Conservation (phyloP, 805 yeast species). For the Nematodospora valgi region DNA sequence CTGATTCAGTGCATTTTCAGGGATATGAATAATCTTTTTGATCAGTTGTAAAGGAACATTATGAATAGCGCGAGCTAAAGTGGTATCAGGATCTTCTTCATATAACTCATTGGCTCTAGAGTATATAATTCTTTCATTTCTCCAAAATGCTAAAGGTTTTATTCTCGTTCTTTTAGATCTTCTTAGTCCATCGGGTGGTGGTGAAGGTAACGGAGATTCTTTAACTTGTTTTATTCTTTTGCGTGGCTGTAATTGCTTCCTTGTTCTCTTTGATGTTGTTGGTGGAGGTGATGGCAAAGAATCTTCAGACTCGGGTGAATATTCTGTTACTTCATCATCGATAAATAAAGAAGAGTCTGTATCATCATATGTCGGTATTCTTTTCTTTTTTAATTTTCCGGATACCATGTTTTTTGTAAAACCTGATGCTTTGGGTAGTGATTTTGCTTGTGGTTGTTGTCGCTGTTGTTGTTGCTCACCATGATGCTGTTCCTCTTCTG, state of each 20-base stretch:
- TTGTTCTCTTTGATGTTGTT: slow-evolving; percentile 1
- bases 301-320: no score
- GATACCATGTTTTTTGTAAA: no score
- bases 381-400: no score
- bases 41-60: slow-evolving; percentile 52
- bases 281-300: no score
- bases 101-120: slow-evolving; percentile 24
- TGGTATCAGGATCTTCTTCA: slow-evolving; percentile 38
- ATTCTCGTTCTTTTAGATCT: slow-evolving; percentile 64
- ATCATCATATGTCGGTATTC: no score
- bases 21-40: slow-evolving; percentile 53
- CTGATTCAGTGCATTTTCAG: slow-evolving; percentile 19
- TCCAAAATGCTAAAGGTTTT: slow-evolving; percentile 62
- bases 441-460: no score
- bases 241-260: slow-evolving; percentile 7
- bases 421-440: no score
- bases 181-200: slow-evolving; percentile 50
- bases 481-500: no score
- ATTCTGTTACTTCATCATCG: no score
- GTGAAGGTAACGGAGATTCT: slow-evolving; percentile 34
- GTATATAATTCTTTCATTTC: slow-evolving; percentile 64
- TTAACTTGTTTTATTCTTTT: slow-evolving; percentile 14
- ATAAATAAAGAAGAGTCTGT: no score
- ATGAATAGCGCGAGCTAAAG: slow-evolving; percentile 27
- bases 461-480: no score